These are phyloP conservation scores for Groenewaldozyma salmanticensis DNA, from an alignment of 805 yeast species.

Conservation along the genomic window DNA sequence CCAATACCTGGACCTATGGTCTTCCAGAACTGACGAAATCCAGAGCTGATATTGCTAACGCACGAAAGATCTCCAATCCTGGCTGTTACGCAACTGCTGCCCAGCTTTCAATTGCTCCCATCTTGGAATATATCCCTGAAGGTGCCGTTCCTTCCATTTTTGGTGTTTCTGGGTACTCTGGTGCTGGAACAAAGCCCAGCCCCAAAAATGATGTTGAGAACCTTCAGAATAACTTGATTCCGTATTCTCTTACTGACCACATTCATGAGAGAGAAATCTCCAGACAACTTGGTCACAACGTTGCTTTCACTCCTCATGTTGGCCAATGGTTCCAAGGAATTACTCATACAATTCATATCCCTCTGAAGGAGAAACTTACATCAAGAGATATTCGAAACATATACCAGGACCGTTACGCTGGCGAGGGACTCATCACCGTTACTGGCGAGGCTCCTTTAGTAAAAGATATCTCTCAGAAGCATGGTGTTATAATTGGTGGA, in stretches of 20 bases:
- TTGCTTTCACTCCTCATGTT: conserved; percentile 94
- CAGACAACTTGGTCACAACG: conserved; percentile 59
- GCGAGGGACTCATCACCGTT: conserved; percentile 75
- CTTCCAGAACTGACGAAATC: conserved; percentile 75
- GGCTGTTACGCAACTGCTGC: conserved; percentile 99
- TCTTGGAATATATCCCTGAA: conserved; percentile 44
- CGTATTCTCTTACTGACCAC: conserved; percentile 93
- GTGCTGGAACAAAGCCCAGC: conserved; percentile 98
- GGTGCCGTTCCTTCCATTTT: conserved; percentile 74
- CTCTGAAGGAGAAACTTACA: conserved; percentile 55
- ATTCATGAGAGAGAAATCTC: conserved; percentile 94
- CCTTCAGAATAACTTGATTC: conserved; percentile 76
- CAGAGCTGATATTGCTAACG: conserved; percentile 54
- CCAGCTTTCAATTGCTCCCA: conserved; percentile 84
- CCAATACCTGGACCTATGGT: conserved; percentile 88
- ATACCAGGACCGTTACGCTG: conserved; percentile 80
- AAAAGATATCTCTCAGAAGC: conserved; percentile 83
- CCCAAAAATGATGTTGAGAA: conserved; percentile 81
- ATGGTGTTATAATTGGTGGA: conserved; percentile 92
- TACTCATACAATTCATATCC: conserved; percentile 82
- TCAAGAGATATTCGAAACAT: conserved; percentile 76
- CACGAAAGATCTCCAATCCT: conserved; percentile 86
- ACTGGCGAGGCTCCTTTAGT: conserved; percentile 92
- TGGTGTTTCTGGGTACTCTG: conserved; percentile 97
- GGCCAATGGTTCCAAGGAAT: conserved; percentile 99